Conservation (phyloP, 164 flowering plant species). For the Stephania cephalantha region DNA sequence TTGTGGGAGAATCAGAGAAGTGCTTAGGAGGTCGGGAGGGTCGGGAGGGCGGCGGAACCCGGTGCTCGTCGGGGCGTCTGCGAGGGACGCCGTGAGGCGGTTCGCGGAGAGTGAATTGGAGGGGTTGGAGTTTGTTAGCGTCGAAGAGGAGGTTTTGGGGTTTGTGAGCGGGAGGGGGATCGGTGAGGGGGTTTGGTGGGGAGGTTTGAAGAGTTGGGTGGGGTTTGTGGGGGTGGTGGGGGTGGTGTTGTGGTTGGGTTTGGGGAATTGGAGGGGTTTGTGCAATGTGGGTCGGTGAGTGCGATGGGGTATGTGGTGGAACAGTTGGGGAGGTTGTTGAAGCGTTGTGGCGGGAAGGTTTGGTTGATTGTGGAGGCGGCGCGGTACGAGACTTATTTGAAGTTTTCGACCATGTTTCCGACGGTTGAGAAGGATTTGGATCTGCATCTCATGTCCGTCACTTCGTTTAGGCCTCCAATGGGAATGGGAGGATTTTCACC, state of each 20-base stretch:
- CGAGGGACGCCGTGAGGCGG: conserved; percentile 42
- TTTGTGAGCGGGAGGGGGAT: conserved; percentile 9
- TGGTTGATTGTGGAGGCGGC: conserved; percentile 65
- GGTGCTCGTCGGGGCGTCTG: conserved; percentile 62
- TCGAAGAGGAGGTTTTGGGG: conserved; percentile 39
- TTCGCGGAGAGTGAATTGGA: conserved; percentile 32
- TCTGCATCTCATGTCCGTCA: conserved; percentile 65
- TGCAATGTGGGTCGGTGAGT: conserved; percentile 19
- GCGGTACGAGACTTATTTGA: conserved; percentile 57
- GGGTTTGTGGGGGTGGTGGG: conserved; percentile 17
- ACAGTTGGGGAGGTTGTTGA: conserved; percentile 41
- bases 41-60: conserved; percentile 52
- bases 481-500: background rate
- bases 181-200: conserved; percentile 16
- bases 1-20: conserved; percentile 54
- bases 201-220: conserved; percentile 43
- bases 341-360: conserved; percentile 34
- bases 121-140: conserved; percentile 27
- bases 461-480: conserved; percentile 23
- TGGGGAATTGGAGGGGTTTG: conserved; percentile 63
- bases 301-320: conserved; percentile 30
- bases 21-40: conserved; percentile 35
- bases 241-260: conserved; percentile 52
- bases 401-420: conserved; percentile 52
- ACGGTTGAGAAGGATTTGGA: conserved; percentile 84